Evolutionary conservation across 2,329 filamentous ascomycete genomes (phyloP).

Genomic region (Ophiostoma sp.): DNA sequence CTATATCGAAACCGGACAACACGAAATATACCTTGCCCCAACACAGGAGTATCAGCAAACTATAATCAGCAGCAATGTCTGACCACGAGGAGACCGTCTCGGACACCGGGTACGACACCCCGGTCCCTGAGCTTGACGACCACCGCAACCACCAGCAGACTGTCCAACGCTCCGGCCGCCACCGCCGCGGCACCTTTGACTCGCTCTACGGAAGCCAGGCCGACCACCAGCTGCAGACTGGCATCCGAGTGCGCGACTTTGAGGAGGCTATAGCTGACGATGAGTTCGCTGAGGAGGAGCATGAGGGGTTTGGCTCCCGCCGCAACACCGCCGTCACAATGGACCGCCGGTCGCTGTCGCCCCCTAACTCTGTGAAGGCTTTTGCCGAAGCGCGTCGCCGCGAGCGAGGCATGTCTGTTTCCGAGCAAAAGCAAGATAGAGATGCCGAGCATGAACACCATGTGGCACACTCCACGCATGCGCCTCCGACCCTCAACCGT

Average conservation of each 20-base stretch:
- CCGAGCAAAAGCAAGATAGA: constrained; percentile 39
- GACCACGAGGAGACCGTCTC: constrained; percentile 56
- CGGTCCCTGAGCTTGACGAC: constrained; percentile 78
- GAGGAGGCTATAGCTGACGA: constrained; percentile 82
- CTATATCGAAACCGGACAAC: neutral
- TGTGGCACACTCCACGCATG: constrained; percentile 4
- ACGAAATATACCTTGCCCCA: neutral
- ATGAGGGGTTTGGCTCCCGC: constrained; percentile 42
- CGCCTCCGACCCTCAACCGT: constrained; percentile 48
- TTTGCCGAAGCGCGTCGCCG: constrained; percentile 87
- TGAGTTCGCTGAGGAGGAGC: constrained; percentile 48
- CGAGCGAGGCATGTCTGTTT: constrained; percentile 63
- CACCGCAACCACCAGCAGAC: constrained; percentile 66
- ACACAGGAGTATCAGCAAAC: constrained; percentile 29
- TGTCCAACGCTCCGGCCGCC: constrained; percentile 53
- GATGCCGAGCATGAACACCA: constrained; percentile 41
- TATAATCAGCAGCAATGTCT: constrained; percentile 47
- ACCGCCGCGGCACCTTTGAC: constrained; percentile 67
- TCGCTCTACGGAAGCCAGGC: constrained; percentile 52
- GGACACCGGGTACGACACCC: constrained; percentile 63
- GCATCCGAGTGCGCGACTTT: constrained; percentile 65
- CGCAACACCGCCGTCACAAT: constrained; percentile 53
- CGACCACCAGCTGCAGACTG: constrained; percentile 30
- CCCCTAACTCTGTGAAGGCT: constrained; percentile 94
- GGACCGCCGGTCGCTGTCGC: constrained; percentile 67